phyloP scores from a whole-genome alignment of 2,329 filamentous ascomycete genomes.

The Venturia effusa region DNA sequence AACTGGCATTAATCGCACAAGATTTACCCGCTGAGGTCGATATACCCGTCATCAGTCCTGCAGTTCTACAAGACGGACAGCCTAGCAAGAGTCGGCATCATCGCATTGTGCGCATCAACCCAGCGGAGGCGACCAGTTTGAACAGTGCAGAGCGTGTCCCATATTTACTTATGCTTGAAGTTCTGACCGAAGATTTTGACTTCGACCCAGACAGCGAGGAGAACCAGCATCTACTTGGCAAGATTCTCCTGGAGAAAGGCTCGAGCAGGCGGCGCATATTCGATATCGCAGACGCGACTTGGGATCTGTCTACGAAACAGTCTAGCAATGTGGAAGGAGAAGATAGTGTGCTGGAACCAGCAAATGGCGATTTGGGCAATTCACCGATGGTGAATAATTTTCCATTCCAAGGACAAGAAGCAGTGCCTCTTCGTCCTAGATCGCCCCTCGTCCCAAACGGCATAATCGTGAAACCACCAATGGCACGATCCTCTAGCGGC shows the following conservation, averaged over 20 bases:
- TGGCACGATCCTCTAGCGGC: conserved; percentile 46
- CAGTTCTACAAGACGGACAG: conserved; percentile 60
- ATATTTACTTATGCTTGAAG: conserved; percentile 75
- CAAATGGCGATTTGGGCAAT: conserved; percentile 64
- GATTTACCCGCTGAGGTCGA: conserved; percentile 77
- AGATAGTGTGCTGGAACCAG: conserved; percentile 78
- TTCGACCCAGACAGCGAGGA: conserved; percentile 67
- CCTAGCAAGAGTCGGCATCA: conserved; percentile 68
- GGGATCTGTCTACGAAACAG: conserved; percentile 20
- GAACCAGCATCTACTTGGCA: conserved; percentile 56
- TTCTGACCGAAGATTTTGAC: conserved; percentile 70
- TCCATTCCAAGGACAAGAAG: conserved; percentile 15
- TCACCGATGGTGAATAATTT: conserved; percentile 52
- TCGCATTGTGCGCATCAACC: conserved; percentile 72
- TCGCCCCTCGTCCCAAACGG: conserved; percentile 8
- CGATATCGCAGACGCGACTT: conserved; percentile 51
- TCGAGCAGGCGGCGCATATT: conserved; percentile 38
- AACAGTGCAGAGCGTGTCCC: conserved; percentile 83
- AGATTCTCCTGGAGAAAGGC: conserved; percentile 56
- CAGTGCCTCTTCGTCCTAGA: conserved; percentile 32
- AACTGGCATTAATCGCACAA: conserved; percentile 69
- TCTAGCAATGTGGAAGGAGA: conserved; percentile 34
- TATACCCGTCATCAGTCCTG: conserved; percentile 71
- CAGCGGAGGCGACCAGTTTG: conserved; percentile 71
- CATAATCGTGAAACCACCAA: neutral